Evolutionary conservation across 129 eudicot genomes (phyloP).

Genomic region (Lonicera japonica): DNA sequence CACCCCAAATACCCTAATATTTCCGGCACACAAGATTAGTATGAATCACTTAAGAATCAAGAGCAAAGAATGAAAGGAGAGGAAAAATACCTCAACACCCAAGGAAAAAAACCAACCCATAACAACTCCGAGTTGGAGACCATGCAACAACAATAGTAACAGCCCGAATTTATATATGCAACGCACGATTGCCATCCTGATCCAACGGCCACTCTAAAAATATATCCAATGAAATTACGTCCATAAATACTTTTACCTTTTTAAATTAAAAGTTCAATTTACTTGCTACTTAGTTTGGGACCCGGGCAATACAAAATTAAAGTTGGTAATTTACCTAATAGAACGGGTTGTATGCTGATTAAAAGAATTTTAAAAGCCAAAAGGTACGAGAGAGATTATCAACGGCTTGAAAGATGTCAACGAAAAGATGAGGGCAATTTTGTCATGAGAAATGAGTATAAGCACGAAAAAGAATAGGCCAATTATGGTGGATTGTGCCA

Average conservation of each 20-base stretch:
- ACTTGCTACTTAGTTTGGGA: background rate
- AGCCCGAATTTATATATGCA: conserved; percentile 59
- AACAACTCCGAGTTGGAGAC: conserved; percentile 59
- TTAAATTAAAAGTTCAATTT: background rate
- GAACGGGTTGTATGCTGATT: conserved; percentile 69
- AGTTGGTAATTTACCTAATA: conserved; percentile 34
- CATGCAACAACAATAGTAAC: conserved; percentile 55
- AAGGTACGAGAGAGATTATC: conserved; percentile 47
- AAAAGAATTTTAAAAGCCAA: conserved; percentile 62
- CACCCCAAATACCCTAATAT: conserved; percentile 74
- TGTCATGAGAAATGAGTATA: conserved; percentile 35
- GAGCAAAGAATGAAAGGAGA: background rate
- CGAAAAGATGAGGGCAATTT: conserved; percentile 46
- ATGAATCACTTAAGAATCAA: background rate
- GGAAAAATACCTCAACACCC: conserved; percentile 49
- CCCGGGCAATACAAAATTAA: background rate
- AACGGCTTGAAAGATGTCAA: conserved; percentile 49
- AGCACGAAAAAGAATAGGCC: conserved; percentile 45
- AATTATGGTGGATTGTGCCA: conserved; percentile 41
- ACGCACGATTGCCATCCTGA: conserved; percentile 80
- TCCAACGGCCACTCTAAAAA: conserved; percentile 61
- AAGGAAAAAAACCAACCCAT: conserved; percentile 47
- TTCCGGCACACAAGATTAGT: background rate
- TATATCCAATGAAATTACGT: too few relatives aligned
- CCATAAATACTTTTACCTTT: background rate